Evolutionary conservation across 2,329 filamentous ascomycete genomes (phyloP), one percentile per base, ranked within the genome.

Genomic region (Paecilomyces fulvus): DNA sequence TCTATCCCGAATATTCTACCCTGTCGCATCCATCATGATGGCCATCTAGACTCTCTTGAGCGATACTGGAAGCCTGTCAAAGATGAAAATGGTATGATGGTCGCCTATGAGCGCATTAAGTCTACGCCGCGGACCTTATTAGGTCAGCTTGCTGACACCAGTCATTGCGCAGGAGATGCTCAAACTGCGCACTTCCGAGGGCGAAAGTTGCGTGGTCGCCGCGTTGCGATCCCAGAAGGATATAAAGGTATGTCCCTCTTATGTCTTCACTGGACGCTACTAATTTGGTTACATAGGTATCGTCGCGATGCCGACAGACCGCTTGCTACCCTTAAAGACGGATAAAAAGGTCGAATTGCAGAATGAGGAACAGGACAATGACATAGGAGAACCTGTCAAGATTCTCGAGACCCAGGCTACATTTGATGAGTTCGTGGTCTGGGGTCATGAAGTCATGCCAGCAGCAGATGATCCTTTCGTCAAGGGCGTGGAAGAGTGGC

Each of bases 391-490:
- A 23, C 77, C 81, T 1, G 80, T 83, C 9, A 78, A 77, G 20
- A 74, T 80, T 1, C 71, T 92, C 62, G 80, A 88, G 53, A 77
- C 83, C 49, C 77, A 85, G 20, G 85, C 84, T 1, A 79, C 79
- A 14, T 96, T 96, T 67, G 83, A 90, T 6, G 79, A 88, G 55
- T 70, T 96, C 53, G 74, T 90, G 2, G 80, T 96, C n/a, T 97
- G 92, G 92, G 86, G 83, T 0, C 91, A 96, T 70, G 91, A 94
- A 62, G 72, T 75, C 0, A 64, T 83, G 52, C 84, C 84, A 5
- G 84, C 87, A 58, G 78, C 79, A 0, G 77, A 78, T 28, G 90
- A 96, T 72, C 77, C 81, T 1, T 94, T 90, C 68, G 77, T 89
- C 3, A 86, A 87, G 68, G 84, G 87, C 0, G 75, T 95, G 49